Evolutionary conservation across 75 land plant genomes (phyloP), one percentile per base, ranked within the genome.

Genomic region (Azolla pinnata): DNA sequence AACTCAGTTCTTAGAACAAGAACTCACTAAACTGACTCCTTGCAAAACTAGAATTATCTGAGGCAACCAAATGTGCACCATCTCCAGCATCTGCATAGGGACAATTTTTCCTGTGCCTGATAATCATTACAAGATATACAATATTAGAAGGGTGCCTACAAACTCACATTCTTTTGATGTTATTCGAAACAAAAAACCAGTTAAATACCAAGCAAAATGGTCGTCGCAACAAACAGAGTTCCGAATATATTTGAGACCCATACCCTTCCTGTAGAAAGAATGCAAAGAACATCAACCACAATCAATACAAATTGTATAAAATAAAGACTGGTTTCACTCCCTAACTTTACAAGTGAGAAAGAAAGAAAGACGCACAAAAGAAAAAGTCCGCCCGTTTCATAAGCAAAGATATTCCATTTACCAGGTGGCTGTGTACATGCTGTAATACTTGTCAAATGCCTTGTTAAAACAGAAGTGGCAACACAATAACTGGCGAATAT

Each of bases 71-170:
- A 54, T 70, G 67, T 1, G 72, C 80, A 60, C 53, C 63, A 28
- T 67, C 81, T 56, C 73, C 84, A 1, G 71, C 70, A 60, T 81
- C 77, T 17, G 84, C 67, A 68, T 68, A 50, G 34, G 62, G 64
- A 50, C 84, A 81, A 62, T 81, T 81, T 77, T 77, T 74, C 50
- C 84, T 53, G 60, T 81, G 84, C 84, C 84, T 81, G 76, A n/a
- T n/a, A n/a, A n/a, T n/a, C n/a, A n/a, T n/a, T n/a, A n/a, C n/a
- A n/a, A n/a, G n/a, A n/a, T n/a, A n/a, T 24, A 67, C 18, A 38
- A 46, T 45, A 47, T 18, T 25, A 32, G 4, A 29, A 23, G 17
- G 12, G n/a, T 33, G 50, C 26, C 52, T 21, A 19, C 25, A 20
- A 16, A 27, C 26, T 25, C 44, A 2, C 30, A 14, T 7, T 20